These are phyloP conservation scores for Exophiala mesophila DNA, from an alignment of 2,329 filamentous ascomycete genomes.

Conservation along the genomic window DNA sequence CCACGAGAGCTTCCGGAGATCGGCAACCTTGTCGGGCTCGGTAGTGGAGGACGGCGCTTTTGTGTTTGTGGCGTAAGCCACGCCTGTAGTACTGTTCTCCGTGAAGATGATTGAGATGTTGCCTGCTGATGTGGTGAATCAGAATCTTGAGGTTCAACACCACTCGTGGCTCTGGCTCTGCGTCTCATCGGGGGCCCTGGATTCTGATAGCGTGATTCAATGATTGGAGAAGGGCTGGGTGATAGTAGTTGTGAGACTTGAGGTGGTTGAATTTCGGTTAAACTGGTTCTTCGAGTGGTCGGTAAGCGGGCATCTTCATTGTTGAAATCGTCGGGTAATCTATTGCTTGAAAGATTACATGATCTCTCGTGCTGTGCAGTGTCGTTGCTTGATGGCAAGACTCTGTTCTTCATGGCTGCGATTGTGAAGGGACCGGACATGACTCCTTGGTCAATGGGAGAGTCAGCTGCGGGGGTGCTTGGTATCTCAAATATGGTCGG, in stretches of 20 bases:
- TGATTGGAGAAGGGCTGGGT: slow-evolving; percentile 3
- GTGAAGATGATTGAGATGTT: background rate
- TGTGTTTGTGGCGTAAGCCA: slow-evolving; percentile 12
- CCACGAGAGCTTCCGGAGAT: background rate
- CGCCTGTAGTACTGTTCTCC: slow-evolving; percentile 5
- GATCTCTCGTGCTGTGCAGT: too few relatives aligned
- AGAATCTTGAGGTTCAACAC: background rate
- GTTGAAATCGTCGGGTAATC: too few relatives aligned
- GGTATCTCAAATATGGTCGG: too few relatives aligned
- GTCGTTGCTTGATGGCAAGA: too few relatives aligned
- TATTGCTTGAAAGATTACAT: too few relatives aligned
- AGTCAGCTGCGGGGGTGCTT: too few relatives aligned
- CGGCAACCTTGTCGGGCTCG: background rate
- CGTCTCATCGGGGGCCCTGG: slow-evolving; percentile 18
- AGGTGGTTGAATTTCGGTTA: too few relatives aligned
- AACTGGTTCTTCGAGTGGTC: too few relatives aligned
- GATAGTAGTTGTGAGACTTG: slow-evolving; percentile 9
- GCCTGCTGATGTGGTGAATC: background rate
- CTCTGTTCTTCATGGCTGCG: slow-evolving; percentile 30
- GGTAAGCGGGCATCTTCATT: too few relatives aligned
- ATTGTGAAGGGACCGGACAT: slow-evolving; percentile 35
- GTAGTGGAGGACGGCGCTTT: slow-evolving; percentile 2
- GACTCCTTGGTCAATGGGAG: too few relatives aligned
- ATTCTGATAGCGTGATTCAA: slow-evolving; percentile 13
- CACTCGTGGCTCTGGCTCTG: background rate